Evolutionary conservation across 1,139 yeast species (phyloP).

Genomic region (Lodderomyces pseudojiufengensis): DNA sequence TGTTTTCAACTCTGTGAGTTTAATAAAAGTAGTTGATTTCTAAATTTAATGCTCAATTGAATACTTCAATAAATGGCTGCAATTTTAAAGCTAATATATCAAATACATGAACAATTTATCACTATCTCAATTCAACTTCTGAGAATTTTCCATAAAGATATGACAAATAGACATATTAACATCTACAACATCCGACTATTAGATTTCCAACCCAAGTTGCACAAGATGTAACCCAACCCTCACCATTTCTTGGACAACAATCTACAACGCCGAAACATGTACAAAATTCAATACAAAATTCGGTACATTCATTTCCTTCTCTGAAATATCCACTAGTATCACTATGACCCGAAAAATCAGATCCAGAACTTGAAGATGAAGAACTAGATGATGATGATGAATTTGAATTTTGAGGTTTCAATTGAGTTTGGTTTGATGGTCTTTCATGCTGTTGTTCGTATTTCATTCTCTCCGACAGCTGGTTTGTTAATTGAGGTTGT

Average conservation of each 20-base stretch:
- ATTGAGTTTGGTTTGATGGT: neutral
- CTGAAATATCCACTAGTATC: constrained; percentile 30
- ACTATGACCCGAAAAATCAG: constrained; percentile 11
- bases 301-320: constrained; percentile 40
- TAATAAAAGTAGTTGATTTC: too few relatives aligned
- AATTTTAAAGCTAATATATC: too few relatives aligned
- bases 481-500: neutral
- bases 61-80: too few relatives aligned
- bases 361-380: constrained; percentile 3
- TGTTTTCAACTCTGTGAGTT: too few relatives aligned
- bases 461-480: neutral
- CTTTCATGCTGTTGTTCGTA: neutral
- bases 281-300: constrained; percentile 38
- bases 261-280: constrained; percentile 43
- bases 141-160: too few relatives aligned
- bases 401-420: constrained; percentile 1
- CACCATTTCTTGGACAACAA: constrained; percentile 42
- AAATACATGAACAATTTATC: too few relatives aligned
- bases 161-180: too few relatives aligned
- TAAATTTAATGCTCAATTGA: too few relatives aligned
- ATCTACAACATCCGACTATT: constrained; percentile 34
- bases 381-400: constrained; percentile 3
- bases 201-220: constrained; percentile 40
- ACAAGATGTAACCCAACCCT: constrained; percentile 36
- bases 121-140: too few relatives aligned